phyloP scores from a whole-genome alignment of 345 rosid genomes.

The Salix suchowensis region DNA sequence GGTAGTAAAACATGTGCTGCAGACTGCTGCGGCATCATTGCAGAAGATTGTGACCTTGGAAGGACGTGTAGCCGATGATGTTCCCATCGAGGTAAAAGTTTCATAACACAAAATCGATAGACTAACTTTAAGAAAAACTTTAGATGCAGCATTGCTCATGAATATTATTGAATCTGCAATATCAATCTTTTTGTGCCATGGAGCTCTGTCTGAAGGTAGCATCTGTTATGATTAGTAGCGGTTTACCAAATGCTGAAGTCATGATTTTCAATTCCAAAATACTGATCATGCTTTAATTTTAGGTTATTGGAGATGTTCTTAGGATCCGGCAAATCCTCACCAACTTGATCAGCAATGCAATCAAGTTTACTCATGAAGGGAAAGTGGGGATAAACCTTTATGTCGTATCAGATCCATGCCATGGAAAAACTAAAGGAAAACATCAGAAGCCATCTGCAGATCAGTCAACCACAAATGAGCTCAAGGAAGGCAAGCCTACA shows the following conservation, averaged over 20 bases:
- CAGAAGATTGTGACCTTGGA: constrained; percentile 72
- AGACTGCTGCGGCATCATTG: constrained; percentile 91
- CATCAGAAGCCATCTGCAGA: constrained; percentile 26
- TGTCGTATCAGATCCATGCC: constrained; percentile 62
- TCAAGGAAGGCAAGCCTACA: constrained; percentile 28
- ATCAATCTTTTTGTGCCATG: not conserved
- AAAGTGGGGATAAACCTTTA: constrained; percentile 75
- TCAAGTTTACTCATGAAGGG: constrained; percentile 94
- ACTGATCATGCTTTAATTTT: constrained; percentile 8
- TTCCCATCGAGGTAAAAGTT: constrained; percentile 68
- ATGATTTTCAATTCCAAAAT: not conserved
- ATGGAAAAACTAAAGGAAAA: constrained; percentile 32
- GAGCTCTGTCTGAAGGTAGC: not conserved
- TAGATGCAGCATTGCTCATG: not conserved
- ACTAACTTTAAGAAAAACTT: no score
- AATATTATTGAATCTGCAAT: not conserved
- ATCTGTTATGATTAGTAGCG: not conserved
- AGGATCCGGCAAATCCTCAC: constrained; percentile 95
- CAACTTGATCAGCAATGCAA: constrained; percentile 91
- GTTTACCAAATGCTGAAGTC: no score
- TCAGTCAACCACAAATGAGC: constrained; percentile 21
- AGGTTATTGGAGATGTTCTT: constrained; percentile 94
- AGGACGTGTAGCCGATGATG: constrained; percentile 79
- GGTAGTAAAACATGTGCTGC: constrained; percentile 89
- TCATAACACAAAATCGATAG: not conserved